Evolutionary conservation across 148 eudicot species (phyloP).

Genomic region (Oxyria digyna): DNA sequence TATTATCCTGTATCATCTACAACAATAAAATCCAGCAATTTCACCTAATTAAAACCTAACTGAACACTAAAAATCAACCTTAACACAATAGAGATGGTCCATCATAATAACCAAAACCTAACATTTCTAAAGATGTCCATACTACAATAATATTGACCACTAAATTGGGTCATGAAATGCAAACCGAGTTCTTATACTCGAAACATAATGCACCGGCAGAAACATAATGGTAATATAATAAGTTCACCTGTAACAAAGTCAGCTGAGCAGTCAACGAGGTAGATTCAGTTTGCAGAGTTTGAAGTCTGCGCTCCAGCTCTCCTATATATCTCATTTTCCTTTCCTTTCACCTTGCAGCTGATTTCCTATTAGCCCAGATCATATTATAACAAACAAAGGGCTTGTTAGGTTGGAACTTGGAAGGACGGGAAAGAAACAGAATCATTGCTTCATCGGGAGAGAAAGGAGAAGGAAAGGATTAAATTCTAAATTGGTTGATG

Average conservation of each 20-base stretch:
- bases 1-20: too few species aligned
- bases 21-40: too few species aligned
- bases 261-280: slow-evolving; percentile 66
- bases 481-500: too few species aligned
- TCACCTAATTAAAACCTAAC: too few species aligned
- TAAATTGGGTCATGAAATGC: not conserved
- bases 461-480: too few species aligned
- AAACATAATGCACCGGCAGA: too few species aligned
- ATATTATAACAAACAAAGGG: too few species aligned
- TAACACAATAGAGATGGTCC: not conserved
- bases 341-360: slow-evolving; percentile 81
- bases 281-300: slow-evolving; percentile 69
- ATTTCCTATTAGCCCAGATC: slow-evolving; percentile 80
- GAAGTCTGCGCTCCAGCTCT: slow-evolving; percentile 72
- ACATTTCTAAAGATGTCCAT: not conserved
- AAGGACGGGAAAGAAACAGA: too few species aligned
- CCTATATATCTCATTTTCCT: slow-evolving; percentile 78
- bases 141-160: not conserved
- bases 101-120: too few species aligned
- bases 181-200: not conserved
- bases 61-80: not conserved
- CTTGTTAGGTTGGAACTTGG: too few species aligned
- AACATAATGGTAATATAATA: not conserved
- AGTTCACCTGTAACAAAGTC: slow-evolving; percentile 53
- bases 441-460: too few species aligned